A percentile compares a stretch with the other conserved stretches of the same genome.
phyloP scores from a whole-genome alignment of 2,329 filamentous ascomycete genomes.

The Diaporthe nobilis region DNA sequence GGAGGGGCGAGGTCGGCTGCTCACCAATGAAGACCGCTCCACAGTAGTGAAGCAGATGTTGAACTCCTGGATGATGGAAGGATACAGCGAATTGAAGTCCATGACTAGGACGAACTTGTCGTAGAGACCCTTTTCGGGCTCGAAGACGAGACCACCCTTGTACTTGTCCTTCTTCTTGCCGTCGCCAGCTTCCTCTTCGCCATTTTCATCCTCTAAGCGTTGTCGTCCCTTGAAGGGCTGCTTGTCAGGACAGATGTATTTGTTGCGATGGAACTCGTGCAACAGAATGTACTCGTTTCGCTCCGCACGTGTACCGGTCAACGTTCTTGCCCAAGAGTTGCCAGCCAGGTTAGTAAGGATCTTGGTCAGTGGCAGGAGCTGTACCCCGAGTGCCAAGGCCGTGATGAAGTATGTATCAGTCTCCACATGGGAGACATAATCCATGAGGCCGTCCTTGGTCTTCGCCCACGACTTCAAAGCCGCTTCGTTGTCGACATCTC shows the following conservation, averaged over 20 bases:
- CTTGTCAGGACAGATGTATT: conserved; percentile 98
- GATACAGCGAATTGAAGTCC: conserved; percentile 99
- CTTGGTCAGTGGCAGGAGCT: conserved; percentile 94
- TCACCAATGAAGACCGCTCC: conserved; percentile 79
- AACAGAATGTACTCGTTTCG: conserved; percentile 99
- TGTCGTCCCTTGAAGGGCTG: conserved; percentile 82
- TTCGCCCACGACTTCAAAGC: conserved; percentile 90
- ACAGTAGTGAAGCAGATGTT: conserved; percentile 99
- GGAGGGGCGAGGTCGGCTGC: conserved; percentile 47
- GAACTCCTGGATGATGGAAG: conserved; percentile 98
- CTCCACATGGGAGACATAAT: conserved; percentile 94
- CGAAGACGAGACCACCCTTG: conserved; percentile 98
- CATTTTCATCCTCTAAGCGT: conserved; percentile 78
- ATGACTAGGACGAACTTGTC: conserved; percentile 99
- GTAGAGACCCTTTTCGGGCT: conserved; percentile 96
- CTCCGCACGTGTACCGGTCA: conserved; percentile 96
- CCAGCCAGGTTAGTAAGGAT: conserved; percentile 96
- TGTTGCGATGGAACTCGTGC: conserved; percentile 96
- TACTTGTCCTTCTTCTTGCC: conserved; percentile 99
- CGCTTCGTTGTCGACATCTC: conserved; percentile 89
- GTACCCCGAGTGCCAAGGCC: conserved; percentile 87
- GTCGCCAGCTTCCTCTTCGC: conserved; percentile 78
- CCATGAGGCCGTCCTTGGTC: conserved; percentile 87
- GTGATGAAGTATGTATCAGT: conserved; percentile 97
- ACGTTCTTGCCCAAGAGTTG: conserved; percentile 96